Evolutionary conservation across 345 rosid species (phyloP), one percentile per base, ranked within the genome.

Genomic region (Ricinus communis): DNA sequence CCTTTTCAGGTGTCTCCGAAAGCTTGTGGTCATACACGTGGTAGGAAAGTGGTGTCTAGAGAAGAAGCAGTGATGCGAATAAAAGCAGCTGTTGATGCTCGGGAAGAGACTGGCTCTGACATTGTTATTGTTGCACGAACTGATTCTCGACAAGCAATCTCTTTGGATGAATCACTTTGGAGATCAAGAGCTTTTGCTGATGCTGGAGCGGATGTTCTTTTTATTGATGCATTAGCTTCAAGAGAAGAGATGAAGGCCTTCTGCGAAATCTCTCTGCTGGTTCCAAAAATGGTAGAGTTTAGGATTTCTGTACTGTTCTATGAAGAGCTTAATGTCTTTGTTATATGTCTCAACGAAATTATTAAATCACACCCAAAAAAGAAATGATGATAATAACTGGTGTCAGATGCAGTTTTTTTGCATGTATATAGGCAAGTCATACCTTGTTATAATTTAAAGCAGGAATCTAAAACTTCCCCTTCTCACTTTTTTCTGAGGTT

Each of bases 241-340:
- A 88, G 81, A 62, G 98, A 94, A 75, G 98, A 94, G 84, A 91
- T 94, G 98, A 87, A 80, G 81, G 78, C 91, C n/a, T 94, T 94
- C 71, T 94, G 98, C 76, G 85, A 85, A 80, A 80, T 88, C 68
- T 83, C 93, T 69, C 96, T 92, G 5, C 25, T 69, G 19, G 87
- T 91, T 78, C 98, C 97, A 43, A 94, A 94, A 85, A 60, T 94
- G 98, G 98, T 91, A 84, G 11, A 21, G 7, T 51, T 51, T 76
- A 40, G 38, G 27, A 28, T n/a, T 51, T 62, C 50, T 43, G 50
- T 54, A 22, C 47, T 52, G 24, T 12, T 65, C 5, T 38, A 2
- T 58, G n/a, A 43, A 77, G 24, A 15, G 8, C 16, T 28, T 27
- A 45, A 33, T 51, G 1, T 33, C 9, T 5, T 66, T n/a, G 12